Conservation (phyloP, 2,329 filamentous ascomycete genomes). For the Sordariomycetes sp. region DNA sequence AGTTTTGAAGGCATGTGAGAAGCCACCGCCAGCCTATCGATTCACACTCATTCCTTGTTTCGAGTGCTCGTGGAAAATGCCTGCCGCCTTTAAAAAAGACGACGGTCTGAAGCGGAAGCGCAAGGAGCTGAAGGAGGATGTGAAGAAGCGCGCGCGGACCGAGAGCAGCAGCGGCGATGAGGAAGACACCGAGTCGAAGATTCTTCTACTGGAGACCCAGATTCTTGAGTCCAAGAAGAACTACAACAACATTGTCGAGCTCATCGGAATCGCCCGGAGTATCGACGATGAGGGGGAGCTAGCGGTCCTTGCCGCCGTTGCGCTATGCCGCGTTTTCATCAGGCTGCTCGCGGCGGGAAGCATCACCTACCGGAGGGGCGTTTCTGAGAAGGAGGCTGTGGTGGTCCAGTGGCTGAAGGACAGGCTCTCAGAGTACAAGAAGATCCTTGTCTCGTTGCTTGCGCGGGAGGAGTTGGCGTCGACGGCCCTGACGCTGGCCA, state of each 20-base stretch:
- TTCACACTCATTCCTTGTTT: not conserved
- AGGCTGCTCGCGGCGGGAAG: conserved; percentile 63
- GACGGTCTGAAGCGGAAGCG: conserved; percentile 39
- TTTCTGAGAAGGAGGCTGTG: conserved; percentile 59
- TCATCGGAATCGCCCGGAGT: conserved; percentile 46
- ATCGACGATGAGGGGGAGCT: conserved; percentile 35
- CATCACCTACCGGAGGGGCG: conserved; percentile 49
- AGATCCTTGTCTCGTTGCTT: conserved; percentile 47
- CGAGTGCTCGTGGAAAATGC: conserved; percentile 4
- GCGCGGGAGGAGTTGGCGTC: conserved; percentile 48
- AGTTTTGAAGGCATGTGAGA: not conserved
- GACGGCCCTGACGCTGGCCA: conserved; percentile 63
- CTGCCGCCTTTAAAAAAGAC: conserved; percentile 6
- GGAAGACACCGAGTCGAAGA: conserved; percentile 46
- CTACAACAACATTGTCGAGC: conserved; percentile 76
- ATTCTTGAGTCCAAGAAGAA: conserved; percentile 78
- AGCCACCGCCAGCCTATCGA: not conserved
- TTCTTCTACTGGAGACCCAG: conserved; percentile 64
- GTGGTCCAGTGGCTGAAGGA: conserved; percentile 70
- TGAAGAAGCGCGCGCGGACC: conserved; percentile 37
- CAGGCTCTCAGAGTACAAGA: conserved; percentile 58
- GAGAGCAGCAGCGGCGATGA: conserved; percentile 29
- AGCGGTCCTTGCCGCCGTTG: conserved; percentile 57
- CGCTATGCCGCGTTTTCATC: conserved; percentile 77
- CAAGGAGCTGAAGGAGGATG: conserved; percentile 23